Evolutionary conservation across 2,329 filamentous ascomycete species (phyloP), one percentile per base, ranked within the genome.

Genomic region (Trichophyton benhamiae): DNA sequence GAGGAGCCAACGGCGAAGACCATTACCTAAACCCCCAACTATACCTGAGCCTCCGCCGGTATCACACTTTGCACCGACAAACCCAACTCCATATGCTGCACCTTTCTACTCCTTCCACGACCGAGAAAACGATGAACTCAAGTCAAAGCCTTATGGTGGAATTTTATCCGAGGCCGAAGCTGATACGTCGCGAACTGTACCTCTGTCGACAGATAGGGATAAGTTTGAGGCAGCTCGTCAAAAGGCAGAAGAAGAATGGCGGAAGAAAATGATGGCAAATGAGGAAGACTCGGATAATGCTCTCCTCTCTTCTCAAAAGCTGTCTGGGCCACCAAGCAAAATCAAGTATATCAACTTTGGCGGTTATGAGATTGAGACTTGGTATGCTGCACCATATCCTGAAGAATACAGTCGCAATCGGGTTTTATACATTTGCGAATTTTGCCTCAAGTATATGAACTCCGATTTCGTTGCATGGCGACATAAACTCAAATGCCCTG

Each of bases 291-390:
- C 79, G n/a, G 84, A 85, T 52, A 78, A 81, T 15, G 82, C 83
- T 13, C 75, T 80, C 22, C 86, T 84, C 68, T 87, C 84, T 69
- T 78, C 83, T 17, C 85, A 86, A 67, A 96, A 96, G 70, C 79
- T 87, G 2, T 84, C 85, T n/a, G 89, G 89, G 0, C 89, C 90
- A 30, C 89, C 90, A 3, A 97, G 91, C 73, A 94, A 96, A 75
- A 97, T 99, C 72, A 95, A 97, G 74, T 96, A 91, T 75, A 96
- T 99, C 76, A 94, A 96, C 69, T 97, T 99, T 76, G 94, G 94
- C 53, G 90, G 91, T 59, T 95, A 88, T 81, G 94, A 99, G 74
- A 99, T 99, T 68, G 94, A 99, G 72, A 99, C 94, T 2, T 97
- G 94, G 91, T 96, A 99, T 75, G 92, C 94, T 33, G 94, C 94